Evolutionary conservation across 108 stramenopile species (phyloP), one percentile per base, ranked within the genome.

Genomic region (Pelagomonas calceolata): DNA sequence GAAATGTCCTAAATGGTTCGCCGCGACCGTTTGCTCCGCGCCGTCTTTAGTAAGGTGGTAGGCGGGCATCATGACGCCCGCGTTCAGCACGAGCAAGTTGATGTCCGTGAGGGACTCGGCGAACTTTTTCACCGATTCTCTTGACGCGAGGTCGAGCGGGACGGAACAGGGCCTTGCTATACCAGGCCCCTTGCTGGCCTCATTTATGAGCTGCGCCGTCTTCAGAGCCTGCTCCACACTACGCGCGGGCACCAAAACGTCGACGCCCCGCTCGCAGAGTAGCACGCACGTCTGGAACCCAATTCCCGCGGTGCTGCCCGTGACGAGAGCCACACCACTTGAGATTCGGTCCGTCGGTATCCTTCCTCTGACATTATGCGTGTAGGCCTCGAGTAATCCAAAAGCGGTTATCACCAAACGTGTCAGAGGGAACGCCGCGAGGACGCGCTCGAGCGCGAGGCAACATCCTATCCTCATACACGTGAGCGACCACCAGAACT

Each of bases 1-100:
- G 70, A 79, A 76, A 30, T 81, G 78, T 5, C 75, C 74, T 17
- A 79, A 63, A 44, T 81, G 78, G 66, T 81, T 81, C 17, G 78
- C 64, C 29, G 77, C 73, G 37, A 81, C 32, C 36, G 75, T 70
- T 37, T 70, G 39, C 64, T 81, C 80, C 30, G 79, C 31, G 71
- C 80, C 80, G 33, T 79, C 80, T 30, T n/a, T 30, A 7, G 75
- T 72, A 5, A 76, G 35, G 36, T 31, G 44, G 18, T 71, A 63
- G 36, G 66, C 66, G 30, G 34, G 74, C 31, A 78, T 60, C 81
- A 82, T 82, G 33, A 82, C 79, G 5, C 81, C 81, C 44, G 81
- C 81, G 45, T 82, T 82, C 46, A 78, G 77, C 34, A 82, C 69
- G n/a, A 82, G 70, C 32, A 70, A 39, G 67, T 78, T 77, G 5